Evolutionary conservation across 371 early-diverging fungal genomes (phyloP).

Genomic region (Apophysomyces trapeziformis): DNA sequence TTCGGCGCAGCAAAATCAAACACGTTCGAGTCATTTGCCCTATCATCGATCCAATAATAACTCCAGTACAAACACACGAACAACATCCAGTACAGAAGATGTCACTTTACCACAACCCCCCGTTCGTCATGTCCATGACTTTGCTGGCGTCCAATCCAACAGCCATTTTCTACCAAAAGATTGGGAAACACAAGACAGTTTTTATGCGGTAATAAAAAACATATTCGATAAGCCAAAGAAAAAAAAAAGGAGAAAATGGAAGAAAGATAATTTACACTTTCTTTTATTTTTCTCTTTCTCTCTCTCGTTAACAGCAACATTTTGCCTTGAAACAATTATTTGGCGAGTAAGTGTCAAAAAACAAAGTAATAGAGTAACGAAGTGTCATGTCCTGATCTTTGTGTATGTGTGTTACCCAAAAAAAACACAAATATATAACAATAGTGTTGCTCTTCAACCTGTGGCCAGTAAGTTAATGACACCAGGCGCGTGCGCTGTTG

Average conservation of each 20-base stretch:
- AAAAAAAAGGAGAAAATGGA: not conserved
- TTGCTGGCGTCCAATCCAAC: conserved; percentile 26
- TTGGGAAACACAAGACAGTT: conserved; percentile 23
- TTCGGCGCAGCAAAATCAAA: not conserved
- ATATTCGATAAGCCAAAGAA: no score
- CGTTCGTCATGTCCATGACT: not conserved
- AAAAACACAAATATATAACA: not conserved
- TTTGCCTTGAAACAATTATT: conserved; percentile 27
- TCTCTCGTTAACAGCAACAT: conserved; percentile 19
- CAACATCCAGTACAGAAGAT: not conserved
- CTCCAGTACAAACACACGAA: conserved; percentile 6
- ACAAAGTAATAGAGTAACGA: no score
- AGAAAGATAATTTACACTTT: not conserved
- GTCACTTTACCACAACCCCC: not conserved
- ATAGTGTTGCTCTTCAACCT: conserved; percentile 16
- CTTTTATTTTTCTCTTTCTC: not conserved
- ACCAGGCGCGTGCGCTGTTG: conserved; percentile 21
- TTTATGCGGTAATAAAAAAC: conserved; percentile 18
- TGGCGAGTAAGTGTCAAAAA: conserved; percentile 19
- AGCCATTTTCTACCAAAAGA: conserved; percentile 30
- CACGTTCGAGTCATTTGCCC: conserved; percentile 1
- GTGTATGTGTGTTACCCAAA: not conserved
- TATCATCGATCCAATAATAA: conserved; percentile 9
- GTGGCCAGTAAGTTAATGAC: conserved; percentile 14
- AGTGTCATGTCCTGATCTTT: not conserved